These are phyloP conservation scores for Theobroma cacao DNA, from an alignment of 345 rosid species.

Conservation along the genomic window DNA sequence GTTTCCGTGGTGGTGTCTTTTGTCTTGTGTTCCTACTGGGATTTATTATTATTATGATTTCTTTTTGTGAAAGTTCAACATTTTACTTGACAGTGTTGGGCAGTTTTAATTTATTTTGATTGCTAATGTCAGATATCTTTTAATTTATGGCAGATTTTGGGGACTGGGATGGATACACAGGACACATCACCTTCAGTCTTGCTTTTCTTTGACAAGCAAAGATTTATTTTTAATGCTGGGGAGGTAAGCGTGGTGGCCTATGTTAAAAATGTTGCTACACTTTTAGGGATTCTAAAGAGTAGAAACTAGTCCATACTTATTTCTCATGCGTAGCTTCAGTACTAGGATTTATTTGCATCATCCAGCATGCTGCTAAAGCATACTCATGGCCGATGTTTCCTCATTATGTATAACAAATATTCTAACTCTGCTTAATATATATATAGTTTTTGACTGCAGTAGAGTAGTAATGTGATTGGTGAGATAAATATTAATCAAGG, in stretches of 20 bases:
- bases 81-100: background rate
- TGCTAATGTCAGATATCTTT: background rate
- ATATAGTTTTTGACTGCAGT: too few species aligned
- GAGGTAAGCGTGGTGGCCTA: conserved; percentile 50
- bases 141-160: conserved; percentile 52
- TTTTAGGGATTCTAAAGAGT: background rate
- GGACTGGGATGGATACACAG: conserved; percentile 98
- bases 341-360: too few species aligned
- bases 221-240: conserved; percentile 94
- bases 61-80: background rate
- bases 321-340: background rate
- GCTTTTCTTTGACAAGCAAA: conserved; percentile 88
- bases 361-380: too few species aligned
- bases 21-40: background rate
- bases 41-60: background rate
- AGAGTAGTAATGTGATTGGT: background rate
- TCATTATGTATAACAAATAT: too few species aligned
- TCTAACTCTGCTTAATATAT: background rate
- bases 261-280: background rate
- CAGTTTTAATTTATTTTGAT: background rate
- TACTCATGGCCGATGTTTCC: too few species aligned
- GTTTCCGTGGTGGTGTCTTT: background rate
- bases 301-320: background rate
- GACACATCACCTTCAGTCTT: conserved; percentile 89
- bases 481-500: background rate